phyloP scores from a whole-genome alignment of 805 yeast species.

The Yamadazyma laniorum region DNA sequence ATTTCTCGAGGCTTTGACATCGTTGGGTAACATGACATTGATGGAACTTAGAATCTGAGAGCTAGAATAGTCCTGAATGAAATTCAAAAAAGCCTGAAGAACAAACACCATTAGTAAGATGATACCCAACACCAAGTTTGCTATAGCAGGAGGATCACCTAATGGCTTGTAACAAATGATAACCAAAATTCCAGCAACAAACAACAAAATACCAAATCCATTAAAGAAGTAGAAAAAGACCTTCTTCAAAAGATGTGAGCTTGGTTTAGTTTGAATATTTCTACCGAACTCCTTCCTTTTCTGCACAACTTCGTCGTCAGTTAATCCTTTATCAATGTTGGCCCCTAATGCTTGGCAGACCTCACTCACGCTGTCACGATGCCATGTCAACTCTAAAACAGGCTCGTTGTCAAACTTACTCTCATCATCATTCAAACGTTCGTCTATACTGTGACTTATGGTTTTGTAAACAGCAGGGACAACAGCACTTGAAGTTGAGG shows the following conservation, averaged over 20 bases:
- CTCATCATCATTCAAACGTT: constrained; percentile 7
- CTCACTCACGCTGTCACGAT: constrained; percentile 22
- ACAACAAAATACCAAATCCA: constrained; percentile 46
- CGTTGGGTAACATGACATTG: constrained; percentile 40
- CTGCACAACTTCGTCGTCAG: constrained; percentile 11
- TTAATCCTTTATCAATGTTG: constrained; percentile 22
- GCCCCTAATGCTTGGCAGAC: constrained; percentile 23
- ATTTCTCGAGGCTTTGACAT: constrained; percentile 34
- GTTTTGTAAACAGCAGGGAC: constrained; percentile 40
- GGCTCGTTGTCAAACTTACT: constrained; percentile 14
- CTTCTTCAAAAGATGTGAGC: constrained; percentile 29
- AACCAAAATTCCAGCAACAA: constrained; percentile 43
- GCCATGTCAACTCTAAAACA: constrained; percentile 30
- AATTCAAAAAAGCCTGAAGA: constrained; percentile 44
- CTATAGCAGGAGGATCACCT: constrained; percentile 45
- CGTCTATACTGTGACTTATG: constrained; percentile 35
- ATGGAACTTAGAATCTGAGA: constrained; percentile 50
- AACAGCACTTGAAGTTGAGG: constrained; percentile 13
- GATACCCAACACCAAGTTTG: constrained; percentile 45
- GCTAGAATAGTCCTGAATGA: constrained; percentile 47
- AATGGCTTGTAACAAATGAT: constrained; percentile 47
- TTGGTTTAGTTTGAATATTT: constrained; percentile 40
- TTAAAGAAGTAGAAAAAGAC: constrained; percentile 44
- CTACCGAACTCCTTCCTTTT: constrained; percentile 26
- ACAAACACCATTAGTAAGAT: constrained; percentile 39